Evolutionary conservation across 805 yeast genomes (phyloP), one percentile per base, ranked within the genome.

Genomic region (Pichia manshurica): DNA sequence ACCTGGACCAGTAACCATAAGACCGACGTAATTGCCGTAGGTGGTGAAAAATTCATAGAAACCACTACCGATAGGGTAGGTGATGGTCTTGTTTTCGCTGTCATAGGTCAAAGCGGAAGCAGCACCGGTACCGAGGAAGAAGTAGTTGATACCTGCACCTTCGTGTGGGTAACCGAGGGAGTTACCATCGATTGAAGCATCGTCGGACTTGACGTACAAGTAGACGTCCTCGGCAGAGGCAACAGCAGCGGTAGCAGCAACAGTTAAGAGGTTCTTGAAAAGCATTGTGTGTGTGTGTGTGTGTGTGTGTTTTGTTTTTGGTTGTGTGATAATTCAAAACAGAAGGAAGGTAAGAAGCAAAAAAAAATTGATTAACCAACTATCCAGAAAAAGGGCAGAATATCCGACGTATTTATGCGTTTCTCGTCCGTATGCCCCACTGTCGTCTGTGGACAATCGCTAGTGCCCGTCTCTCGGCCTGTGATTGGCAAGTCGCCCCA

Each of bases 91-190:
- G 12, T 55, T 50, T n/a, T 51, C 28, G 44, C 58, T 61, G 44
- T 55, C 47, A 28, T 65, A 55, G 6, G n/a, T 19, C 13, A 53
- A 42, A 2, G 37, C 9, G 15, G 21, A 20, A 33, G 50, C 9
- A 4, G 42, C 42, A 25, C 39, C 17, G 22, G 52, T 36, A 36
- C 44, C 49, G 3, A 52, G 20, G 60, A 70, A 66, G 29, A 65
- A 55, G 57, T 71, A 74, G 63, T 69, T 66, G 48, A 72, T 58
- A 50, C 70, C 78, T 45, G 79, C 79, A 57, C 78, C 78, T 61
- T 71, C 76, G 52, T 73, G 79, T 42, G 58, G 50, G 44, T 69
- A 53, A 40, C 63, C 66, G 17, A 52, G 31, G 9, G 44, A n/a
- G 40, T 58, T 46, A 33, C 66, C 67, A 48, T 67, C 49, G 44